Conservation (phyloP, 1,284 basidiomycete genomes). For the Heterobasidion parviporum region DNA sequence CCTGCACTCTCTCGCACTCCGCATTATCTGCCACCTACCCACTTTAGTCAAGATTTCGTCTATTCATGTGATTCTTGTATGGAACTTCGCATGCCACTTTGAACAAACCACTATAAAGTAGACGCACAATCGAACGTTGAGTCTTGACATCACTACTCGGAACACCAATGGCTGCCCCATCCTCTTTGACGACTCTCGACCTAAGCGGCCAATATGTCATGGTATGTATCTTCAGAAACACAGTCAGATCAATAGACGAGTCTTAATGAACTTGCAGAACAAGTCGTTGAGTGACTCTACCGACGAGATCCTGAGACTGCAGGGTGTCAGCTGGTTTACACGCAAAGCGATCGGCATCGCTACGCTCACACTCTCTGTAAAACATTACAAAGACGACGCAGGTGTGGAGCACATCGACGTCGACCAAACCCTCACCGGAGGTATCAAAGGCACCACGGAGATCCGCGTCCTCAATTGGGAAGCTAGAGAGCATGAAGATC, state of each 20-base stretch:
- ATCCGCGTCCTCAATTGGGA: conserved; percentile 43
- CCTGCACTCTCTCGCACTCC: no score
- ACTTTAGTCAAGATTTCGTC: not conserved
- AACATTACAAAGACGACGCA: conserved; percentile 49
- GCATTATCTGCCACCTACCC: not conserved
- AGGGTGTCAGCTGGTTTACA: conserved; percentile 55
- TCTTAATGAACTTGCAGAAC: conserved; percentile 11
- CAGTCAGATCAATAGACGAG: not conserved
- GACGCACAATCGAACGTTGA: no score
- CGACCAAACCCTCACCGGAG: conserved; percentile 51
- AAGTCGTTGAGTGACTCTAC: conserved; percentile 43
- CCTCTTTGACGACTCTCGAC: conserved; percentile 40
- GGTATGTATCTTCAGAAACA: conserved; percentile 21
- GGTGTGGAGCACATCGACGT: conserved; percentile 54
- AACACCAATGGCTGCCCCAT: conserved; percentile 40
- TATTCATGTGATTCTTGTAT: not conserved
- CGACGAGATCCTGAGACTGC: conserved; percentile 49
- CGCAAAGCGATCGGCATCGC: conserved; percentile 44
- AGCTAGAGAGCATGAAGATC: conserved; percentile 38
- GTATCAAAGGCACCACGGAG: conserved; percentile 47
- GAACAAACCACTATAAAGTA: not conserved
- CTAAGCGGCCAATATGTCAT: conserved; percentile 33
- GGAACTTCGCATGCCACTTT: not conserved
- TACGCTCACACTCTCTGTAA: conserved; percentile 46
- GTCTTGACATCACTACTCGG: no score